phyloP scores from a whole-genome alignment of 768 basidiomycete genomes.

The Mrakia hoshinonis region DNA sequence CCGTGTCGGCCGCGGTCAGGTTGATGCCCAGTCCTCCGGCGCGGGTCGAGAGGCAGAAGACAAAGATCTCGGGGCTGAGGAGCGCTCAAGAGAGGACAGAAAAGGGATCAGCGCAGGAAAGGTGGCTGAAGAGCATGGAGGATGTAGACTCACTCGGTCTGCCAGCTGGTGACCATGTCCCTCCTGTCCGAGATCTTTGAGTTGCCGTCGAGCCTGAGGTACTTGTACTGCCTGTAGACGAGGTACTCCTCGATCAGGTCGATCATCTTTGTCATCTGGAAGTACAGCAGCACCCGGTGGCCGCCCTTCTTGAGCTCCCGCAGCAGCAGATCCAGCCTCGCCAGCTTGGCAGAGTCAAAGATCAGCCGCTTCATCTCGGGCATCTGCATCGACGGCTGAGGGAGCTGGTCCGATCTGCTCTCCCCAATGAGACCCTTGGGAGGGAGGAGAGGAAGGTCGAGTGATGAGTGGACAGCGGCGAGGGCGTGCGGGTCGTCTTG shows the following conservation, averaged over 20 bases:
- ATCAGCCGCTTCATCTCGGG: conserved; percentile 91
- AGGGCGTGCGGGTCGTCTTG: conserved; percentile 54
- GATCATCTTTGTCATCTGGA: conserved; percentile 99
- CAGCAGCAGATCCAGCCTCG: conserved; percentile 75
- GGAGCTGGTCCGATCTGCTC: conserved; percentile 66
- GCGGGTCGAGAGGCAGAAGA: conserved; percentile 82
- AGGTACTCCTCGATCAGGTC: conserved; percentile 98
- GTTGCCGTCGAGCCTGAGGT: conserved; percentile 82
- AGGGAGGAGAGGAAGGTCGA: conserved; percentile 56
- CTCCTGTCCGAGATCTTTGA: conserved; percentile 91
- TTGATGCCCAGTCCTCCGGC: conserved; percentile 71
- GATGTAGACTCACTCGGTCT: conserved; percentile 63
- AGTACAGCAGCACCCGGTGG: conserved; percentile 90
- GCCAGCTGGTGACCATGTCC: conserved; percentile 99
- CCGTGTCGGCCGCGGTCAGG: conserved; percentile 64
- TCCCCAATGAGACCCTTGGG: conserved; percentile 58
- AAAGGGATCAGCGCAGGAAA: neutral
- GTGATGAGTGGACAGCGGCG: conserved; percentile 45
- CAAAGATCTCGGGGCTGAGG: conserved; percentile 76
- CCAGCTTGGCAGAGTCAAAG: conserved; percentile 92
- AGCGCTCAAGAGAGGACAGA: neutral
- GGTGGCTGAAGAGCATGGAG: neutral
- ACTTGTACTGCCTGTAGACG: conserved; percentile 92
- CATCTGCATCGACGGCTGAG: conserved; percentile 74
- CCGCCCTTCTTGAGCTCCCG: conserved; percentile 86